Conservation (phyloP, 2,329 filamentous ascomycete genomes). For the Diplodia intermedia region DNA sequence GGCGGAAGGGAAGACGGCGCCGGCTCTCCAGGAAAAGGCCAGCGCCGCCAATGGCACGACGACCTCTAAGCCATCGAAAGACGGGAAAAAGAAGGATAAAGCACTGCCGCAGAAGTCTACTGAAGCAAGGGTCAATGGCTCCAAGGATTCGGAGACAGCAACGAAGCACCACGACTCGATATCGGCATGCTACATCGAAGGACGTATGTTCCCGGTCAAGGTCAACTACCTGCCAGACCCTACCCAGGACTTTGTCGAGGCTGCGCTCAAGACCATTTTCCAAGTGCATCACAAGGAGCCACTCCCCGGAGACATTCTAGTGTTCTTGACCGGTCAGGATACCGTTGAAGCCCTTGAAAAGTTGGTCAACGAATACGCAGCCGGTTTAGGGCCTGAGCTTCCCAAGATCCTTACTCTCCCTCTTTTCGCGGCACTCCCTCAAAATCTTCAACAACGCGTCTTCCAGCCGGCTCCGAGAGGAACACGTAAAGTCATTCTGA, state of each 20-base stretch:
- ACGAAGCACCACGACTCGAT: conserved; percentile 38
- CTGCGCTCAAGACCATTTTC: conserved; percentile 80
- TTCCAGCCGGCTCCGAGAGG: conserved; percentile 76
- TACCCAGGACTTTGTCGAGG: conserved; percentile 81
- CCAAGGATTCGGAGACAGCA: background rate
- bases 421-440: conserved; percentile 87
- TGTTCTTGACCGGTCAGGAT: conserved; percentile 91
- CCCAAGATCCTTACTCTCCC: conserved; percentile 77
- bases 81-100: conserved; percentile 33
- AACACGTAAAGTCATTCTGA: conserved; percentile 89
- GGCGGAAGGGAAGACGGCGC: conserved; percentile 9
- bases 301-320: conserved; percentile 90
- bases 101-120: conserved; percentile 28
- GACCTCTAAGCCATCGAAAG: background rate
- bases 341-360: conserved; percentile 84
- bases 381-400: conserved; percentile 73
- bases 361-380: conserved; percentile 79
- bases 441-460: conserved; percentile 83
- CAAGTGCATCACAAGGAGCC: conserved; percentile 87
- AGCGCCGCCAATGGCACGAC: background rate
- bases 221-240: conserved; percentile 76
- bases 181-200: conserved; percentile 74
- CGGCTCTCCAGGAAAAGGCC: background rate
- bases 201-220: conserved; percentile 85
- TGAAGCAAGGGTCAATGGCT: background rate